phyloP scores from a whole-genome alignment of 305 asterid genomes.

The Fraxinus baroniana region DNA sequence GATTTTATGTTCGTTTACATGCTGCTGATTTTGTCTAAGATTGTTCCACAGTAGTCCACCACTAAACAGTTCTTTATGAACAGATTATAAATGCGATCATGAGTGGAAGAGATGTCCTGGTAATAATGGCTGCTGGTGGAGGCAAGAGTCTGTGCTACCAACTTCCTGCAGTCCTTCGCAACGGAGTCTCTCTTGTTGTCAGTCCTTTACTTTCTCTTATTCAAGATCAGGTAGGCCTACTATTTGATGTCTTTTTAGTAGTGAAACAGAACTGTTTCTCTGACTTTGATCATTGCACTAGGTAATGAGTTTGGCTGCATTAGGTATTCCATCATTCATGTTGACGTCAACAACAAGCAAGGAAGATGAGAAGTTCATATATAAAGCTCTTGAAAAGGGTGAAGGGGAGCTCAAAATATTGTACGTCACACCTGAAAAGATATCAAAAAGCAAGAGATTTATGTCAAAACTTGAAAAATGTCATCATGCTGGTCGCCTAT shows the following conservation, averaged over 20 bases:
- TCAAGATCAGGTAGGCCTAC: conserved; percentile 79
- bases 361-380: conserved; percentile 84
- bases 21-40: conserved; percentile 18
- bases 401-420: conserved; percentile 76
- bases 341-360: conserved; percentile 78
- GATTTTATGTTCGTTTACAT: not conserved
- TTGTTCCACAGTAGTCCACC: not conserved
- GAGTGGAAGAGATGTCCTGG: conserved; percentile 87
- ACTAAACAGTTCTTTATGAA: not conserved
- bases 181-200: conserved; percentile 85
- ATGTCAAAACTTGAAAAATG: conserved; percentile 96
- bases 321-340: conserved; percentile 84
- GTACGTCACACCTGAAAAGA: conserved; percentile 94
- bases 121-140: conserved; percentile 97
- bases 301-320: conserved; percentile 93
- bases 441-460: conserved; percentile 96
- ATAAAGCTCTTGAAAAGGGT: conserved; percentile 88
- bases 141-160: conserved; percentile 97
- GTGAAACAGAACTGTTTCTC: conserved; percentile 14
- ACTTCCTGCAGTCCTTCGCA: conserved; percentile 84
- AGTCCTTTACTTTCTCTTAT: conserved; percentile 95
- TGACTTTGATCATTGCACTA: conserved; percentile 37
- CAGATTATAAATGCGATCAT: conserved; percentile 84
- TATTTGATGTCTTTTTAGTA: not conserved
- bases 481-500: conserved; percentile 80